Conservation (phyloP, 2,329 filamentous ascomycete genomes). For the Chaetomiaceae sp. region DNA sequence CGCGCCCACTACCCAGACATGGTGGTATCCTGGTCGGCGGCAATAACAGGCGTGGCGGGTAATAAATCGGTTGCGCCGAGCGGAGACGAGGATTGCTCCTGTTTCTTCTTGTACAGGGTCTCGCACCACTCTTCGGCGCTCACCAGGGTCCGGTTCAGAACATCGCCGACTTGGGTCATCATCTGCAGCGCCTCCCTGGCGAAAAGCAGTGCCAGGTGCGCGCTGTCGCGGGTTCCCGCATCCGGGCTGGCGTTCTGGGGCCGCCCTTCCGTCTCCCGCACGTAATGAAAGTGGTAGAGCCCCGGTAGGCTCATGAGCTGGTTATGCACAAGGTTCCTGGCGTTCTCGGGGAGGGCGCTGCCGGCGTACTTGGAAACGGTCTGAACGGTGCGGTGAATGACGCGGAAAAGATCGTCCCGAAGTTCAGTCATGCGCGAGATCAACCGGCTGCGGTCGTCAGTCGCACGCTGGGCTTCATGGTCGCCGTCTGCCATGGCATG, state of each 20-base stretch:
- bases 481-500: constrained; percentile 24
- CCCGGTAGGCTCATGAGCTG: constrained; percentile 82
- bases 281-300: constrained; percentile 69
- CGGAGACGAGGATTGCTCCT: constrained; percentile 7
- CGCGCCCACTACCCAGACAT: constrained; percentile 14
- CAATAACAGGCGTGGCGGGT: not conserved
- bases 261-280: constrained; percentile 29
- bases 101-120: constrained; percentile 55
- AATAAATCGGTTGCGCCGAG: not conserved
- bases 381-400: constrained; percentile 74
- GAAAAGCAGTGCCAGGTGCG: constrained; percentile 75
- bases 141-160: constrained; percentile 82
- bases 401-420: constrained; percentile 68
- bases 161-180: constrained; percentile 84
- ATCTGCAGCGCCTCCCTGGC: constrained; percentile 90
- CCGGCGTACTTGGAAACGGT: constrained; percentile 85
- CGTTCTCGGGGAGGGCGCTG: constrained; percentile 87
- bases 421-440: constrained; percentile 62
- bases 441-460: constrained; percentile 44
- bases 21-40: constrained; percentile 2
- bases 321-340: constrained; percentile 72
- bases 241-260: constrained; percentile 39
- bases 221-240: constrained; percentile 49
- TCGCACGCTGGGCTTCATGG: constrained; percentile 6
- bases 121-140: constrained; percentile 92